Base-by-base conservation (phyloP, 2,329 filamentous ascomycete species). In the Diaporthe nobilis region DNA sequence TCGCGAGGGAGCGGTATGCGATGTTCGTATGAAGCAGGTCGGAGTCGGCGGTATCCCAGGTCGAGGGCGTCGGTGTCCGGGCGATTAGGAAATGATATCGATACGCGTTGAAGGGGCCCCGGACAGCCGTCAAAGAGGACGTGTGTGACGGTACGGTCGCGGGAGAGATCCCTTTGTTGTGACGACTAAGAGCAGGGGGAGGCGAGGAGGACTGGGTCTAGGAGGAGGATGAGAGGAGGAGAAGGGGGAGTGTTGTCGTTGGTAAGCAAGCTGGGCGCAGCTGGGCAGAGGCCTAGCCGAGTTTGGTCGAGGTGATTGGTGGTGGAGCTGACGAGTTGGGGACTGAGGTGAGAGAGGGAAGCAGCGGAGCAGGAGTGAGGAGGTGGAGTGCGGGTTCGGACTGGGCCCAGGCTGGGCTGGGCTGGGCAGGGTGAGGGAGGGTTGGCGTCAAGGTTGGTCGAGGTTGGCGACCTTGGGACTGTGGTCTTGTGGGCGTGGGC, bases 261-360 rank as follows among this genome's bases (percentile, higher is more conserved):
- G 31, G 65, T 70, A 70, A 70, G 65, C 65, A 70, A 55, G 65
- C 65, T 70, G 49, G 65, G 65, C 49, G 34, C 47, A 42, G 65
- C 65, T 70, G 65, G 65, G 49, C 49, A 28, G 9, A 39, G 49
- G 65, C 9, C 65, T 70, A 70, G 65, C 65, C 65, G 65, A 55
- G 65, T 70, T 70, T 70, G 65, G 65, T 55, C 34, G 49, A 70
- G 65, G 65, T 70, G 65, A 70, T 53, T 68, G 65, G 65, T 55
- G 65, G 65, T 55, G 47, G 65, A 55, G 65, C 34, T 70, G 65
- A 28, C 37, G 37, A 13, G 37, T 39, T 39, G 37, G 37, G 12
- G 37, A 39, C 65, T 13, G 49, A 28, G 49, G 28, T 42, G 34
- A 31, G 49, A 31, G 25, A 63, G 39, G 58, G 58, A 63, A 42